Percentiles rank a stretch among this genome's conserved stretches.
Conservation (phyloP, 106 monocot species). For the Iris macrosiphon region DNA sequence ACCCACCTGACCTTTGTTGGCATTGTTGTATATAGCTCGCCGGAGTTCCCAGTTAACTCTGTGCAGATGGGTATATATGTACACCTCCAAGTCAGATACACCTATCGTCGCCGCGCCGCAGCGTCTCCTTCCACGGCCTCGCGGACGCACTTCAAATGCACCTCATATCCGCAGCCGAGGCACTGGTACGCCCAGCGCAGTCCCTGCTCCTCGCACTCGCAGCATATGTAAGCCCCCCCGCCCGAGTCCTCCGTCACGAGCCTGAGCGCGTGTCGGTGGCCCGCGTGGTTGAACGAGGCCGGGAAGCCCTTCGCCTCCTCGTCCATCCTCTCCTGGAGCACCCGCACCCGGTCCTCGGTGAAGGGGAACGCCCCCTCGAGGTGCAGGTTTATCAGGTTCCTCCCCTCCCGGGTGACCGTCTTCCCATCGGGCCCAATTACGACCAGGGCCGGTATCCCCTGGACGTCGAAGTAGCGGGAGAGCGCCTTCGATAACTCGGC, state of each 20-base stretch:
- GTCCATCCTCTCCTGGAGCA: slow-evolving; percentile 26
- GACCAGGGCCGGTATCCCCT: slow-evolving; percentile 23
- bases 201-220: slow-evolving; percentile 46
- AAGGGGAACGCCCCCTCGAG: slow-evolving; percentile 31
- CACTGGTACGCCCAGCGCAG: slow-evolving; percentile 46
- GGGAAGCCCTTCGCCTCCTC: slow-evolving; percentile 41
- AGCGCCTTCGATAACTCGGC: slow-evolving; percentile 12
- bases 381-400: slow-evolving; percentile 37
- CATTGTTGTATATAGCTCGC: too few relatives aligned
- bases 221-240: slow-evolving; percentile 37
- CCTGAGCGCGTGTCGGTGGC: slow-evolving; percentile 28
- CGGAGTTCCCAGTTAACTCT: too few relatives aligned
- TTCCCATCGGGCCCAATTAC: slow-evolving; percentile 39
- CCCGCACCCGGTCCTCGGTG: slow-evolving; percentile 8
- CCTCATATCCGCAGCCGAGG: slow-evolving; percentile 38
- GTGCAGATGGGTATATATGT: too few relatives aligned
- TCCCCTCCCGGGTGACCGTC: slow-evolving; percentile 25
- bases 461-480: slow-evolving; percentile 23
- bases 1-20: too few relatives aligned
- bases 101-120: too few relatives aligned
- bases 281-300: slow-evolving; percentile 18
- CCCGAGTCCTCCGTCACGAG: slow-evolving; percentile 30
- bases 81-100: too few relatives aligned
- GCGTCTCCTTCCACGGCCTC: slow-evolving; percentile 1
- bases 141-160: slow-evolving; percentile 26